Evolutionary conservation across 441 rosid species (phyloP).

Genomic region (Metrosideros polymorpha): DNA sequence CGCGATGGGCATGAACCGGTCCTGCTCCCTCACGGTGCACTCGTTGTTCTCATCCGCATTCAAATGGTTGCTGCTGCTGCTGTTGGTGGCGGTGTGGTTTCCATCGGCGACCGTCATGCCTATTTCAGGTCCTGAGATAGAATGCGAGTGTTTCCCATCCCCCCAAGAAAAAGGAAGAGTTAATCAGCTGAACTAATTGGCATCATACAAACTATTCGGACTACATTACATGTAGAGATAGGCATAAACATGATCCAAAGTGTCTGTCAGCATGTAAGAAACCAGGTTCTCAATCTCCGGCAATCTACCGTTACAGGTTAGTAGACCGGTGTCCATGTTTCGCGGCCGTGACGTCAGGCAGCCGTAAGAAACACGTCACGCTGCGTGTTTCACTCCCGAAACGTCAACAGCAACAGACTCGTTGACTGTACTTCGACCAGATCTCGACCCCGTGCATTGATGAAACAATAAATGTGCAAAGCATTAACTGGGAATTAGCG

Average conservation of each 20-base stretch:
- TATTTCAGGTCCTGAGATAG: conserved; percentile 14
- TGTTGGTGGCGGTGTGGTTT: conserved; percentile 12
- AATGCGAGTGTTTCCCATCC: neutral
- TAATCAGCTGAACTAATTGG: neutral
- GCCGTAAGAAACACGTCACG: neutral
- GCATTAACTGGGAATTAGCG: neutral
- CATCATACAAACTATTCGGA: neutral
- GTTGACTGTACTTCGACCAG: neutral
- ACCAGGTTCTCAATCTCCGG: neutral
- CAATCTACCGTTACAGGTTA: neutral
- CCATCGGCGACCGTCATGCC: conserved; percentile 12
- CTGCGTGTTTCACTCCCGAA: neutral
- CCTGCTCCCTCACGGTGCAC: conserved; percentile 60
- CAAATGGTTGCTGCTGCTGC: neutral
- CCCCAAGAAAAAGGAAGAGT: neutral
- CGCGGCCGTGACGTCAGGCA: neutral
- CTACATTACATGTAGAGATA: neutral
- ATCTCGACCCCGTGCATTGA: neutral
- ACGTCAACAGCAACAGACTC: neutral
- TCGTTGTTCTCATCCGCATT: conserved; percentile 37
- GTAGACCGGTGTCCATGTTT: neutral
- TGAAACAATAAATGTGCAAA: neutral
- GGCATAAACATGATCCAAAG: neutral
- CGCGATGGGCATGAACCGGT: conserved; percentile 77
- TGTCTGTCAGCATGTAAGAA: neutral